Percentiles rank a stretch among this genome's conserved stretches.
phyloP scores from a whole-genome alignment of 768 basidiomycete genomes.

The Lactifluus echinatus region DNA sequence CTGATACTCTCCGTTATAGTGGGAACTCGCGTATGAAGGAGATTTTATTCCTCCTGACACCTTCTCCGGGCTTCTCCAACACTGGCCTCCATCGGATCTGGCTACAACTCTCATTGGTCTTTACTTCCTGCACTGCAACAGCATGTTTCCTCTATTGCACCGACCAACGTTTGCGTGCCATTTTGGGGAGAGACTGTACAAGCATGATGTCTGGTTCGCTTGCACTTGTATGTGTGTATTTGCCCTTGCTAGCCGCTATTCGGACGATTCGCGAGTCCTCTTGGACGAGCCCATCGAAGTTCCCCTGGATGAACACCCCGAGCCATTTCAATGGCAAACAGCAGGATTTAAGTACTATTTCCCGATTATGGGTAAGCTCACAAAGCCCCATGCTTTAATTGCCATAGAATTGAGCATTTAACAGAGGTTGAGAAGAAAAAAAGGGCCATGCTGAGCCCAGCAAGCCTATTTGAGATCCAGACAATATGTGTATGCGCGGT shows the following conservation, averaged over 20 bases:
- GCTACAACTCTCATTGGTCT: constrained; percentile 49
- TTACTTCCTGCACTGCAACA: constrained; percentile 58
- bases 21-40: constrained; percentile 52
- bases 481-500: constrained; percentile 37
- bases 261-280: constrained; percentile 25
- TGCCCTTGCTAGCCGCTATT: constrained; percentile 26
- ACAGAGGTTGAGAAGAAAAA: constrained; percentile 45
- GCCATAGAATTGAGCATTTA: not conserved
- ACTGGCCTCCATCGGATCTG: constrained; percentile 59
- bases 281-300: constrained; percentile 24
- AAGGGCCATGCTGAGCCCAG: constrained; percentile 45
- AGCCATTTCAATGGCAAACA: constrained; percentile 38
- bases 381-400: constrained; percentile 2
- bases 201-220: constrained; percentile 32
- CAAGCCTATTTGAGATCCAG: constrained; percentile 56
- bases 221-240: constrained; percentile 26
- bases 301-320: constrained; percentile 22
- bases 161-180: constrained; percentile 59
- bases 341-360: constrained; percentile 58
- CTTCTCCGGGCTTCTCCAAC: constrained; percentile 31
- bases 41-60: constrained; percentile 26
- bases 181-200: constrained; percentile 45
- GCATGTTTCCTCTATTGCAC: constrained; percentile 59
- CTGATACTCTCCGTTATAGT: constrained; percentile 30
- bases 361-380: constrained; percentile 39